Evolutionary conservation across 192 early-diverging fungal species (phyloP), one percentile per base, ranked within the genome.

Genomic region (Radiomyces spectabilis): DNA sequence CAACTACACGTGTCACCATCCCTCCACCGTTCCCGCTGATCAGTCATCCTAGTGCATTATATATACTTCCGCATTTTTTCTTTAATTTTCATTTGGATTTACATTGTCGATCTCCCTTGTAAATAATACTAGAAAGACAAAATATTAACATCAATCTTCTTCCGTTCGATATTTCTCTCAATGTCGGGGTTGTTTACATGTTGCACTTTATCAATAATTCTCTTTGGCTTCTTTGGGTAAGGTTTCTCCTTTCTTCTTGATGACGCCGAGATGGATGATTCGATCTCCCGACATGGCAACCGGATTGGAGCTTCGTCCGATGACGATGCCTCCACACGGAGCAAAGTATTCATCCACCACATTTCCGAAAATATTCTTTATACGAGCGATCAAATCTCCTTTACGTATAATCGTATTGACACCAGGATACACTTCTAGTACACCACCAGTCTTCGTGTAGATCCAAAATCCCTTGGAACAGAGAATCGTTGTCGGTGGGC

Each of bases 301-400:
- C 1, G 92, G 92, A 55, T 94, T 88, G 6, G 86, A 81, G 46
- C 83, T 82, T 52, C 88, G 71, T 41, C 92, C 91, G 41, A 93
- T 88, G 1, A 61, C 85, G 57, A 94, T 80, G 27, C 90, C 90
- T 52, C 78, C 74, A 41, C 79, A 73, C 1, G 92, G 88, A 39
- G 86, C 82, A 77, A 76, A 92, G 50, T 92, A 89, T 55, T 84
- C 81, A 34, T 92, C 87, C 25, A 88, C 85, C 39, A 92, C 76
- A 54, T 87, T 85, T 10, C 92, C 92, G 73, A 94, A 94, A 40
- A 94, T 88, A 47, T 88, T 91, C 59, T 91, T 85, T 55, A 94
- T 74, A 4, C 85, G 75, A 0, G 92, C 92, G 76, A 94, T 92
- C 37, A 88, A 46, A 30, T 88, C 85, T 42, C 89, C 90, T 43